Percentiles rank a stretch among this genome's conserved stretches.
These are phyloP conservation scores for Rhizopogon vesiculosus DNA, from an alignment of 768 basidiomycete genomes.

Conservation along the genomic window DNA sequence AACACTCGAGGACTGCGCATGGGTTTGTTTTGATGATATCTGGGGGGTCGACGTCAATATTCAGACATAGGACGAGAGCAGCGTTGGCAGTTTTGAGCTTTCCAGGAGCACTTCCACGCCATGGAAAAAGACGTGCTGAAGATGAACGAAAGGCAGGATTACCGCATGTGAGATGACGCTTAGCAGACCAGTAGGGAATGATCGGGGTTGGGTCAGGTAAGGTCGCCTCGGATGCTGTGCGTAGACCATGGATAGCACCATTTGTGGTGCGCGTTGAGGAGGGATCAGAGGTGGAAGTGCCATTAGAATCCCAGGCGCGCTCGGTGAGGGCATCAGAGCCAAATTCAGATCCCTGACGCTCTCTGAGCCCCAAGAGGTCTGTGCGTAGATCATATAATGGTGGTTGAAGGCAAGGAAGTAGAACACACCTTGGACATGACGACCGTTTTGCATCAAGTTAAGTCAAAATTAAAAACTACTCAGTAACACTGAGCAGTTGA, in stretches of 20 bases:
- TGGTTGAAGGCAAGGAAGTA: neutral
- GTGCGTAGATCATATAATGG: slow-evolving; percentile 13
- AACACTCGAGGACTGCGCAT: slow-evolving; percentile 91
- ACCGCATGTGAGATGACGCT: slow-evolving; percentile 87
- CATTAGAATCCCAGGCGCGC: slow-evolving; percentile 38
- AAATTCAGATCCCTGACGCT: slow-evolving; percentile 23
- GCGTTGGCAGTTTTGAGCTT: slow-evolving; percentile 92
- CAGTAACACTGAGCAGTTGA: no score
- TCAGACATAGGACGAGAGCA: slow-evolving; percentile 85
- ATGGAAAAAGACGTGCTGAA: slow-evolving; percentile 61
- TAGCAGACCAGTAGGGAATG: slow-evolving; percentile 81
- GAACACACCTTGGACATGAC: slow-evolving; percentile 16
- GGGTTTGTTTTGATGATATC: slow-evolving; percentile 97
- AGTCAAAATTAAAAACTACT: no score
- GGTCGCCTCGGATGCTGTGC: slow-evolving; percentile 42
- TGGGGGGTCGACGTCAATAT: slow-evolving; percentile 97
- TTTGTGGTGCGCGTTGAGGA: slow-evolving; percentile 35
- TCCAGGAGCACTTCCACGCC: slow-evolving; percentile 76
- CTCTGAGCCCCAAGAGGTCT: slow-evolving; percentile 14
- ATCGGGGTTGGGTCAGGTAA: slow-evolving; percentile 48
- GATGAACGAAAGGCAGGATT: slow-evolving; percentile 73
- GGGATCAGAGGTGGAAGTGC: slow-evolving; percentile 42
- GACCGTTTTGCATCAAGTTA: slow-evolving; percentile 26
- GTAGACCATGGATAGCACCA: slow-evolving; percentile 31
- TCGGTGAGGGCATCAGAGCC: slow-evolving; percentile 55